phyloP scores from a whole-genome alignment of 352 stramenopile genomes.

The Phytophthora ramorum region DNA sequence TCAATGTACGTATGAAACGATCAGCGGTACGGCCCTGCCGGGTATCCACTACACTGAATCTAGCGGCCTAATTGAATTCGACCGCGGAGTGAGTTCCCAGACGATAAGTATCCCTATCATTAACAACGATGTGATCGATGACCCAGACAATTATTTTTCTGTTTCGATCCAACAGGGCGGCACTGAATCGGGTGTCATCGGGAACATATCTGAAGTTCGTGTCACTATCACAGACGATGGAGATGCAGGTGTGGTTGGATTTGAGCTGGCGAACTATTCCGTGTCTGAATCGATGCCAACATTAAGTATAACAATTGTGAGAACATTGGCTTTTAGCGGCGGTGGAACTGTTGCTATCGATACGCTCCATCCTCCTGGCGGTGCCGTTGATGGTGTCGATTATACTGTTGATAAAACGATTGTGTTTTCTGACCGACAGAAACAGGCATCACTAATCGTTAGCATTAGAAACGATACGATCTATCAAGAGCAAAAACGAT shows the following conservation, averaged over 20 bases:
- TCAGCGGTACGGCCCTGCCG: conserved; percentile 44
- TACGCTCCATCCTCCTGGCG: conserved; percentile 10
- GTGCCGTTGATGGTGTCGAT: conserved; percentile 36
- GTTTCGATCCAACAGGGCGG: conserved; percentile 37
- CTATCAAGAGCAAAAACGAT: conserved; percentile 52
- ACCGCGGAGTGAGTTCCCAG: conserved; percentile 20
- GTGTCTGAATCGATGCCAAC: conserved; percentile 33
- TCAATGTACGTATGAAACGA: conserved; percentile 40
- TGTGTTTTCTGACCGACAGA: conserved; percentile 37
- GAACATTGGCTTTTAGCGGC: conserved; percentile 42
- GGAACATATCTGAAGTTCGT: conserved; percentile 12
- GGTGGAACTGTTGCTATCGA: conserved; percentile 25
- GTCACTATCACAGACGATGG: conserved; percentile 61
- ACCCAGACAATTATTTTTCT: conserved; percentile 57
- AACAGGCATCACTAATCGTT: conserved; percentile 17
- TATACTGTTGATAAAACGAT: conserved; percentile 30
- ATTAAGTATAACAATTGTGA: conserved; percentile 32
- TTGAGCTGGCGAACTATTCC: conserved; percentile 31
- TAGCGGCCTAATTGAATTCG: conserved; percentile 40
- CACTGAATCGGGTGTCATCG: conserved; percentile 40
- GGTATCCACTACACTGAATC: conserved; percentile 35
- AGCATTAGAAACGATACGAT: conserved; percentile 52
- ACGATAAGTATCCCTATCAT: conserved; percentile 47
- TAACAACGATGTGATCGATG: conserved; percentile 58
- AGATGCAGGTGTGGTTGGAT: conserved; percentile 51